Evolutionary conservation across 2,329 filamentous ascomycete genomes (phyloP).

Genomic region (Epichloe glyceriae): DNA sequence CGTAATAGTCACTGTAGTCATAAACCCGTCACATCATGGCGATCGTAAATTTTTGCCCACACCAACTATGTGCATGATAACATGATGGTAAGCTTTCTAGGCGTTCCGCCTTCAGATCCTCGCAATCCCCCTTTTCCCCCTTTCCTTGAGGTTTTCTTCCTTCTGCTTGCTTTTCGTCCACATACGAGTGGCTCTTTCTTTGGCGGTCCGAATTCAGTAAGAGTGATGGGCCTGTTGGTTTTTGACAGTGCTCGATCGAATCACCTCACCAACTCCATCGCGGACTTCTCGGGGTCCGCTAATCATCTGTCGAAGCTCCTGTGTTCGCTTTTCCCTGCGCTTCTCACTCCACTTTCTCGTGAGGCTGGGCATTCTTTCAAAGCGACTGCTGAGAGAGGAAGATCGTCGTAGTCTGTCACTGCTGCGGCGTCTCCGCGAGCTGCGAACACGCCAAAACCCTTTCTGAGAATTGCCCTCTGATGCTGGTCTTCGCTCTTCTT

Average conservation of each 20-base stretch:
- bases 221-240: neutral
- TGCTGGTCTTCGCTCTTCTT: conserved; percentile 24
- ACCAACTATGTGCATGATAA: neutral
- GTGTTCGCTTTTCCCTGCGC: conserved; percentile 43
- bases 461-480: conserved; percentile 11
- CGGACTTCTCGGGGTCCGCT: conserved; percentile 45
- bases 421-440: conserved; percentile 13
- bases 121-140: neutral
- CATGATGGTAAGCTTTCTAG: neutral
- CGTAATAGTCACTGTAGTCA: conserved; percentile 5
- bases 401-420: conserved; percentile 19
- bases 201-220: neutral
- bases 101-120: neutral
- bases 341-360: conserved; percentile 44
- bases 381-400: conserved; percentile 31
- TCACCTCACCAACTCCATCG: conserved; percentile 45
- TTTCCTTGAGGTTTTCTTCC: neutral
- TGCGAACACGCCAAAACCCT: conserved; percentile 21
- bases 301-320: conserved; percentile 47
- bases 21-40: conserved; percentile 6
- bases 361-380: conserved; percentile 40
- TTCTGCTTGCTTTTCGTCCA: neutral
- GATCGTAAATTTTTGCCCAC: conserved; percentile 3
- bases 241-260: conserved; percentile 25
- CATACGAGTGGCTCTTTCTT: neutral